Evolutionary conservation across 148 eudicot genomes (phyloP).

Genomic region (Simmondsia chinensis): DNA sequence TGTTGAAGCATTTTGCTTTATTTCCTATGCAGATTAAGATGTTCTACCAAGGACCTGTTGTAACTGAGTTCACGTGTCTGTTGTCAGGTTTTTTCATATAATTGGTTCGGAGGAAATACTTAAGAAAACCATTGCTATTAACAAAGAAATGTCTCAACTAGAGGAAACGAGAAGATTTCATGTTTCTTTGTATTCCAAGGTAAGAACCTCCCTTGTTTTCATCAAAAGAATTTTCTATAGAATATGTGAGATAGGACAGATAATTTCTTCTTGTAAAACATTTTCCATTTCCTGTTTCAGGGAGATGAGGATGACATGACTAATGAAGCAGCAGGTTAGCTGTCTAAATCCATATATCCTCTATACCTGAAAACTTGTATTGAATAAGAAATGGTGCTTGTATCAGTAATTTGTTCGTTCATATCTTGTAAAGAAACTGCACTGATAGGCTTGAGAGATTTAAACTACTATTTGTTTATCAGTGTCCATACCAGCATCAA

Average conservation of each 20-base stretch:
- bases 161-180: slow-evolving; percentile 82
- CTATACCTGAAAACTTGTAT: too few relatives aligned
- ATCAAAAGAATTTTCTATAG: not conserved
- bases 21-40: not conserved
- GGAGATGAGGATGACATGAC: slow-evolving; percentile 10
- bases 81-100: slow-evolving; percentile 55
- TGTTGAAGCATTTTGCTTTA: not conserved
- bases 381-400: too few relatives aligned
- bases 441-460: too few relatives aligned
- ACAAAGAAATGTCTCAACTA: slow-evolving; percentile 65
- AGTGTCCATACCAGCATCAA: too few relatives aligned
- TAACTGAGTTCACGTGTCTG: slow-evolving; percentile 4
- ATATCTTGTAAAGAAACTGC: too few relatives aligned
- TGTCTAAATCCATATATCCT: too few relatives aligned
- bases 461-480: too few relatives aligned
- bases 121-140: slow-evolving; percentile 32
- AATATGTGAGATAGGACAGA: too few relatives aligned
- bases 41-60: slow-evolving; percentile 1
- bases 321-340: slow-evolving; percentile 22
- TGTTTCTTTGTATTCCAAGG: slow-evolving; percentile 69
- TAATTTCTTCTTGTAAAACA: not conserved
- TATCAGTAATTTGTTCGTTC: too few relatives aligned
- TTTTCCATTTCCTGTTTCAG: slow-evolving; percentile 11
- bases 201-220: slow-evolving; percentile 5
- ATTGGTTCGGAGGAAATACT: slow-evolving; percentile 48